Base-by-base conservation (phyloP, 176 grass and related monocot species). In the Eleusine coracana region DNA sequence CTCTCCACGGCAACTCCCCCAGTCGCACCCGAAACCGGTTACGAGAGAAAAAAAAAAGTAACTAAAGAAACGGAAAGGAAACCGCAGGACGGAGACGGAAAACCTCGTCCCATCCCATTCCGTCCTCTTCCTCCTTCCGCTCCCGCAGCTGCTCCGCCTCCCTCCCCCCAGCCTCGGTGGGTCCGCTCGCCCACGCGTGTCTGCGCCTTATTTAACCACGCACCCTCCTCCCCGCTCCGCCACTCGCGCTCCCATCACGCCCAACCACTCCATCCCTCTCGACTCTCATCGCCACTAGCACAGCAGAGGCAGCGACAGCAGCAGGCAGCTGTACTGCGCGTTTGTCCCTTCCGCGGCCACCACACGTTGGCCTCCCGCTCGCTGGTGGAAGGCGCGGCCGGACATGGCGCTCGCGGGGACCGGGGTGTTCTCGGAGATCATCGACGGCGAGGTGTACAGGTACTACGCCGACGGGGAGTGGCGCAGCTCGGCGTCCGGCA, bases 381-480 rank as follows among this genome's bases (percentile, higher is more conserved):
- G 41, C 20, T 29, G 5, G 70, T 25, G 74, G 16, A 34, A 29
- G 28, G 5, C 1, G 63, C 37, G 64, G 29, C 49, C 37, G 64
- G 29, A 39, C 66, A 44, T 69, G 48, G 65, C 23, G 29, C 91
- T 98, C 91, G 92, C 90, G 11, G 92, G 88, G 38, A 89, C 52
- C 18, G 92, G 87, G 42, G 79, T 85, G 61, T 98, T 98, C 79
- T 68, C 77, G 42, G 89, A 95, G 80, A 93, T 98, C 41, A 28
- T 95, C 3, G 91, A 98, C 41, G 92, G 85, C 15, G 89, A 98
- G 66, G 89, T 92, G 56, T 98, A 87, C 85, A 98, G 49, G 74
- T 98, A 98, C 89, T 98, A 98, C 85, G 89, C 93, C 42, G 93
- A 96, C 54, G 96, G 96, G 16, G 89, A 90, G 83, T 98, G 96